Evolutionary conservation across 371 early-diverging fungal species (phyloP).

Genomic region (Rhizopus delemar): DNA sequence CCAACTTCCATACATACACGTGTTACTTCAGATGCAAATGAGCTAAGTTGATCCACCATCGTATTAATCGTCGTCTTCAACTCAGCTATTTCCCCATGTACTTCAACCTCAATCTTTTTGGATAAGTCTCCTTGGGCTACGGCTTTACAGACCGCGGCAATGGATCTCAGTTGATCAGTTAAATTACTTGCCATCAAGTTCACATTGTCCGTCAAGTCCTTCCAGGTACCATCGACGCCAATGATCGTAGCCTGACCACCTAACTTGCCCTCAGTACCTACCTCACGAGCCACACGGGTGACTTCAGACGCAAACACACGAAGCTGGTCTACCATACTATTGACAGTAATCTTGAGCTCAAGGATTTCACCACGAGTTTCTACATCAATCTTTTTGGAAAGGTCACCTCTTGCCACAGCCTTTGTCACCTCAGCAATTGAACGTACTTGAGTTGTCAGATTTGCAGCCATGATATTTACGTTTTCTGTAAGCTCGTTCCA

Average conservation of each 20-base stretch:
- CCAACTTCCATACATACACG: slow-evolving; percentile 56
- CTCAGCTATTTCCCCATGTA: slow-evolving; percentile 55
- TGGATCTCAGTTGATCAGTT: slow-evolving; percentile 50
- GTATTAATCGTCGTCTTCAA: slow-evolving; percentile 56
- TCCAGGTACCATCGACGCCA: slow-evolving; percentile 72
- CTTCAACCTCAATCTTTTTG: slow-evolving; percentile 41
- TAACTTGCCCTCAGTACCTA: slow-evolving; percentile 56
- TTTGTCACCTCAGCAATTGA: slow-evolving; percentile 58
- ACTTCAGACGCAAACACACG: slow-evolving; percentile 52
- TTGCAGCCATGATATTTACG: slow-evolving; percentile 61
- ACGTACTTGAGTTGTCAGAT: slow-evolving; percentile 59
- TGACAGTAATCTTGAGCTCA: slow-evolving; percentile 33
- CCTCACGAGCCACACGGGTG: slow-evolving; percentile 43
- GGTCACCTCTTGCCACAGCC: slow-evolving; percentile 58
- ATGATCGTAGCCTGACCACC: slow-evolving; percentile 56
- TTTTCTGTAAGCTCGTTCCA: slow-evolving; percentile 66
- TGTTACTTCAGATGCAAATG: slow-evolving; percentile 51
- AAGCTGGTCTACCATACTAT: slow-evolving; percentile 33
- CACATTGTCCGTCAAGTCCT: slow-evolving; percentile 69
- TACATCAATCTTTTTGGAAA: slow-evolving; percentile 37
- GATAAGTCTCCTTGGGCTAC: slow-evolving; percentile 51
- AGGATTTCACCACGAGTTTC: slow-evolving; percentile 42
- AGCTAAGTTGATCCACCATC: slow-evolving; percentile 54
- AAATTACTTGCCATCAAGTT: slow-evolving; percentile 61
- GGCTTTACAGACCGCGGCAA: slow-evolving; percentile 51